Base-by-base conservation (phyloP, 2,329 filamentous ascomycete genomes). In the Cordyceps fumosorosea region DNA sequence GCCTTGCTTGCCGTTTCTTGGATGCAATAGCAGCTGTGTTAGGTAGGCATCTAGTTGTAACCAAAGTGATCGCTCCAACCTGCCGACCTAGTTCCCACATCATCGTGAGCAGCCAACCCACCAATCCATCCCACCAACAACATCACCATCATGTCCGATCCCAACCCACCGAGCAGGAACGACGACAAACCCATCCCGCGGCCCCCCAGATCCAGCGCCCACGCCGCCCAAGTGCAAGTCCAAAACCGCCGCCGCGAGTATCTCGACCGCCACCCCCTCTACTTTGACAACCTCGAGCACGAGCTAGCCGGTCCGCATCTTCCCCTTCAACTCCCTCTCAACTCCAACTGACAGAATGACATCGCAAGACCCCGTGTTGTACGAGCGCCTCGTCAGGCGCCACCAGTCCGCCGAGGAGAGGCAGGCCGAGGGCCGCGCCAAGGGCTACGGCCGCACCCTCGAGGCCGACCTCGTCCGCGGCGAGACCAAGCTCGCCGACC, bases 181-280 rank as follows among this genome's bases (percentile, higher is more conserved):
- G 63, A 48, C 10, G 71, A 73, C 14, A 77, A 70, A 63, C 80
- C 80, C 0, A 72, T 73, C 11, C 81, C 81, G 5, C 76, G 81
- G 24, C 74, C 75, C 0, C 74, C 74, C 1, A 77, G 71, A 63
- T 78, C 81, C 0, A 73, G 77, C 1, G 70, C 75, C 26, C 73
- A 75, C 53, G 65, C 70, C 5, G 76, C 75, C 4, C 77, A 78
- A 54, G 82, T 91, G 56, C 78, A 80, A 40, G 76, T 84, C 29
- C 91, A 89, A 75, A 96, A 96, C 74, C 83, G 91, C 56, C 84
- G 91, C 16, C 88, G 89, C 66, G 86, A 88, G 68, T 96, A 91
- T 70, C 80, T 96, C 26, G 83, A 88, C 64, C 78, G 83, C 5
- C 84, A 93, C 70, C 87, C 88, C 2, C 82, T 84, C 60, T 96